Conservation (phyloP, 1,139 yeast species). For the Kurtzmaniella quercitrusa region DNA sequence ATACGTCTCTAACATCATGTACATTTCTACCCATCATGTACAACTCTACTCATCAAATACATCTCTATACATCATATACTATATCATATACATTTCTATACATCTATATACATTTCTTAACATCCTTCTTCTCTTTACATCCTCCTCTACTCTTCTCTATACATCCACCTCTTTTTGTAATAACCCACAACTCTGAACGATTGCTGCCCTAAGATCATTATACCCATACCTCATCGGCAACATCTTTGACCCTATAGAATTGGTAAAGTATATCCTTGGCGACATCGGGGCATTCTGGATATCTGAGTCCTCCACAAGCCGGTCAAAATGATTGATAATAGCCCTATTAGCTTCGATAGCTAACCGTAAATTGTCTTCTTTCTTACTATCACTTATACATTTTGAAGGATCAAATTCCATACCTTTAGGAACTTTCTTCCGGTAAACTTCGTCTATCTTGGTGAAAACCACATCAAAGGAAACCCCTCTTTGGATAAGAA, state of each 20-base stretch:
- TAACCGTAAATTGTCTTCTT: slow-evolving; percentile 9
- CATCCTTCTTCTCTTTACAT: too few relatives aligned
- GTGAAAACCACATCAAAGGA: slow-evolving; percentile 75
- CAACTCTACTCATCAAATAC: too few relatives aligned
- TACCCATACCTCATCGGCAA: slow-evolving; percentile 27
- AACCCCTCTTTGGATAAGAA: slow-evolving; percentile 50
- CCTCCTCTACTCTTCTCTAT: not conserved
- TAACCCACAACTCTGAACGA: slow-evolving; percentile 29
- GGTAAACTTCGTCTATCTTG: slow-evolving; percentile 57
- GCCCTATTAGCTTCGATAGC: slow-evolving; percentile 19
- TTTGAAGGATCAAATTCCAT: not conserved
- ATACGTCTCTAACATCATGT: too few relatives aligned
- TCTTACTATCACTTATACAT: slow-evolving; percentile 5
- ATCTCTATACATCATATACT: too few relatives aligned
- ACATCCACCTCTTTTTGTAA: not conserved
- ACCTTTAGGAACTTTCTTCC: slow-evolving; percentile 12
- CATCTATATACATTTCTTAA: too few relatives aligned
- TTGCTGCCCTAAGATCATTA: slow-evolving; percentile 31
- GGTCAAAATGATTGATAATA: slow-evolving; percentile 20
- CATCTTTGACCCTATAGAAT: slow-evolving; percentile 21
- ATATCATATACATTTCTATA: too few relatives aligned
- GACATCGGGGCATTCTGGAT: slow-evolving; percentile 21
- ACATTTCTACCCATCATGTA: too few relatives aligned
- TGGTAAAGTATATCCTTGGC: slow-evolving; percentile 34
- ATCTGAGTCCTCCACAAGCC: slow-evolving; percentile 19